Conservation (phyloP, 257 asterid species). For the Capsicum chinense region DNA sequence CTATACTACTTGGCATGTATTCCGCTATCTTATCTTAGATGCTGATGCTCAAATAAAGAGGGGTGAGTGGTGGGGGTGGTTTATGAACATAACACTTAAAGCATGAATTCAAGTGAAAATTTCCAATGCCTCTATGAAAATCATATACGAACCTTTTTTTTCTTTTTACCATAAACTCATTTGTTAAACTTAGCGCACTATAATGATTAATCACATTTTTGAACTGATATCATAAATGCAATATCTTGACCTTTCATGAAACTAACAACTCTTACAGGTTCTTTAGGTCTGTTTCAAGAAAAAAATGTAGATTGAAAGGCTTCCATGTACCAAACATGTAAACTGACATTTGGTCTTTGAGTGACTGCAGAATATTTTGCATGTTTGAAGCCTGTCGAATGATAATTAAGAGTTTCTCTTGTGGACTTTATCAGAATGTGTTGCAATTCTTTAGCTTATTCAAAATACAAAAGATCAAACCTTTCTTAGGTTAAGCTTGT, state of each 20-base stretch:
- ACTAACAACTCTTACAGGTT: background rate
- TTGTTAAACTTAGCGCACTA: background rate
- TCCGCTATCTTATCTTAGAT: background rate
- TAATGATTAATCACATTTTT: background rate
- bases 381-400: background rate
- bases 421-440: background rate
- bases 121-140: background rate
- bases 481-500: conserved; percentile 26
- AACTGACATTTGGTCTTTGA: background rate
- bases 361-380: background rate
- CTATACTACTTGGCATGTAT: background rate
- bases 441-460: background rate
- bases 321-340: background rate
- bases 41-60: background rate
- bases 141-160: background rate
- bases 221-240: background rate
- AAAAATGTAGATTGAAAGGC: background rate
- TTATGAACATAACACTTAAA: background rate
- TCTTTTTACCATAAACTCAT: background rate
- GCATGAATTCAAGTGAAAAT: background rate
- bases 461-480: conserved; percentile 7
- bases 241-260: background rate
- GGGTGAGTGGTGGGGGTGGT: background rate
- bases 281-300: conserved; percentile 3
- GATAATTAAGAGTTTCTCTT: background rate